phyloP scores from a whole-genome alignment of 2,329 filamentous ascomycete genomes.

The Nemania bipapillata region DNA sequence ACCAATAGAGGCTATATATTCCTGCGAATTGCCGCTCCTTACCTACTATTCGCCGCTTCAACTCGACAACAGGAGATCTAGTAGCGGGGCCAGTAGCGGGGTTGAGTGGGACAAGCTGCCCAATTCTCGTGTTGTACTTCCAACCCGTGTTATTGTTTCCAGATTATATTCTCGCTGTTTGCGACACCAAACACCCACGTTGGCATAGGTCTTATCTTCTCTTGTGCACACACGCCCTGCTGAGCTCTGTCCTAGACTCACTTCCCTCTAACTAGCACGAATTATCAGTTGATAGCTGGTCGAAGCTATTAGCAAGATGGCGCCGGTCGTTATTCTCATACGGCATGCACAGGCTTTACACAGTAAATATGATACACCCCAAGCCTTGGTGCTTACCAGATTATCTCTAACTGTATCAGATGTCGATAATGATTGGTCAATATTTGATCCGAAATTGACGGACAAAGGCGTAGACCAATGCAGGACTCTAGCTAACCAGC shows the following conservation, averaged over 20 bases:
- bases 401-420: conserved; percentile 39
- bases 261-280: neutral
- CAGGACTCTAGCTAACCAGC: conserved; percentile 43
- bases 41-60: neutral
- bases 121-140: neutral
- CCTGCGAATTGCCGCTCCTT: neutral
- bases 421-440: conserved; percentile 47
- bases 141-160: neutral
- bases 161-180: neutral
- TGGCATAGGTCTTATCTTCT: neutral
- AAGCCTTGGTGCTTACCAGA: neutral
- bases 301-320: conserved; percentile 46
- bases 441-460: conserved; percentile 49
- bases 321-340: conserved; percentile 56
- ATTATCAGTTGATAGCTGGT: neutral
- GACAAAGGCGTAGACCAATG: conserved; percentile 48
- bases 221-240: neutral
- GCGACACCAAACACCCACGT: neutral
- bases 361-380: conserved; percentile 49
- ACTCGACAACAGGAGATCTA: neutral
- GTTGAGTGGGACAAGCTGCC: neutral
- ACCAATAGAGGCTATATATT: neutral
- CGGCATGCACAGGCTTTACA: conserved; percentile 57
- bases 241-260: neutral
- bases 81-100: conserved; percentile 2